phyloP scores from a whole-genome alignment of 1,139 yeast species.

The Pichia sp. region DNA sequence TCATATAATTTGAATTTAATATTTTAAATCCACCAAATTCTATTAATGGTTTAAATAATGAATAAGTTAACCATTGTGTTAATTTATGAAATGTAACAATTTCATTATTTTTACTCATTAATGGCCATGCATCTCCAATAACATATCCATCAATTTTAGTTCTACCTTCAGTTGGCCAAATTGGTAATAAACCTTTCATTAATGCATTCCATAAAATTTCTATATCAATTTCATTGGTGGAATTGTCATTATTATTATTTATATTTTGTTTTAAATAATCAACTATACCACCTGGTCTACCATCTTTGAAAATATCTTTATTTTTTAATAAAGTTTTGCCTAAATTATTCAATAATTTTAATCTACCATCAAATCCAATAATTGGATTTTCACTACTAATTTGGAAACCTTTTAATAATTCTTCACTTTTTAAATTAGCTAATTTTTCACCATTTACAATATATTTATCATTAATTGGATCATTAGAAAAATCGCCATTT shows the following conservation, averaged over 20 bases:
- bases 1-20: conserved; percentile 38
- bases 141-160: conserved; percentile 41
- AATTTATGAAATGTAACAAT: conserved; percentile 56
- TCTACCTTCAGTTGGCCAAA: conserved; percentile 55
- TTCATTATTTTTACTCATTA: conserved; percentile 31
- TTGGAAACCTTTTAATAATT: conserved; percentile 37
- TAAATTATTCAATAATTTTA: conserved; percentile 37
- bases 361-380: conserved; percentile 47
- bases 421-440: conserved; percentile 27
- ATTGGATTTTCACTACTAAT: conserved; percentile 39
- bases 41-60: conserved; percentile 45
- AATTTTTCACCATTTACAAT: conserved; percentile 41
- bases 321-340: conserved; percentile 38
- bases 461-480: conserved; percentile 27
- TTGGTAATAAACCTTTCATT: conserved; percentile 45
- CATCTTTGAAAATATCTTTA: conserved; percentile 38
- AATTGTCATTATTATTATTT: not conserved
- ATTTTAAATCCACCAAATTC: conserved; percentile 37
- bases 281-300: conserved; percentile 49
- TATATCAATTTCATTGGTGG: conserved; percentile 32
- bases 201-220: conserved; percentile 44
- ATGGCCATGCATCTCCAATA: conserved; percentile 55
- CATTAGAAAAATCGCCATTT: conserved; percentile 39
- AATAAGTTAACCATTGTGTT: conserved; percentile 59
- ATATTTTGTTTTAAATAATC: conserved; percentile 34